Conservation (phyloP, 1,139 yeast genomes). For the Geotrichum cucujoidarum region DNA sequence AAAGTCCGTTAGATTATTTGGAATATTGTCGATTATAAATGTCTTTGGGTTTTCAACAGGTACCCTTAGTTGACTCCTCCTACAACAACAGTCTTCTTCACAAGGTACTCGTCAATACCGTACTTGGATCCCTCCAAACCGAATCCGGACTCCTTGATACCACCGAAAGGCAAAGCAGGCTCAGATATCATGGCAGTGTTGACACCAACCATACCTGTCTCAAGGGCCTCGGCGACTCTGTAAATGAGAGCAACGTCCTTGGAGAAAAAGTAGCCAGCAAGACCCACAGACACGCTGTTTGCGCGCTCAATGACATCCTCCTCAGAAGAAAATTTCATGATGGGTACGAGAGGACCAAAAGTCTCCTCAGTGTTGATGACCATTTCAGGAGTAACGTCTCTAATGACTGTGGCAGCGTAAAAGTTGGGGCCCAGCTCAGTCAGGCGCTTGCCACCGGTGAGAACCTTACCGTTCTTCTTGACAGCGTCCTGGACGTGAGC, state of each 20-base stretch:
- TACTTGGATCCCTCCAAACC: constrained; percentile 78
- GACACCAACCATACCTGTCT: constrained; percentile 77
- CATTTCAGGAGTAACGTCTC: constrained; percentile 61
- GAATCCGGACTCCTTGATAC: constrained; percentile 72
- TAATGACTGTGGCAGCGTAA: constrained; percentile 69
- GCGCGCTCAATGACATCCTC: constrained; percentile 68
- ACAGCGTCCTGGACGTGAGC: constrained; percentile 71
- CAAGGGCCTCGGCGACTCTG: constrained; percentile 64
- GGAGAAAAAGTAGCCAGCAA: constrained; percentile 78
- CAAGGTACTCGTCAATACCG: constrained; percentile 71
- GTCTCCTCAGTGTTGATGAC: constrained; percentile 69
- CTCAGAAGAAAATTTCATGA: constrained; percentile 53
- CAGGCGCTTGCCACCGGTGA: constrained; percentile 60
- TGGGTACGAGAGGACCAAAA: constrained; percentile 85
- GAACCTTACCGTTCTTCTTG: constrained; percentile 61
- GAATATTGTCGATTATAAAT: no score
- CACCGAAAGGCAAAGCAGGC: constrained; percentile 72
- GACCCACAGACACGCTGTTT: constrained; percentile 64
- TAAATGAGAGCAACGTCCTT: constrained; percentile 57
- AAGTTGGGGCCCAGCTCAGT: constrained; percentile 68
- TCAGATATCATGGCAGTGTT: constrained; percentile 73
- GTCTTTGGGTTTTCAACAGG: no score
- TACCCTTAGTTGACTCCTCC: background rate
- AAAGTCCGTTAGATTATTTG: no score
- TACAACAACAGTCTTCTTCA: constrained; percentile 53